phyloP scores from a whole-genome alignment of 2,329 filamentous ascomycete species.

The Gaeumannomyces sp. region DNA sequence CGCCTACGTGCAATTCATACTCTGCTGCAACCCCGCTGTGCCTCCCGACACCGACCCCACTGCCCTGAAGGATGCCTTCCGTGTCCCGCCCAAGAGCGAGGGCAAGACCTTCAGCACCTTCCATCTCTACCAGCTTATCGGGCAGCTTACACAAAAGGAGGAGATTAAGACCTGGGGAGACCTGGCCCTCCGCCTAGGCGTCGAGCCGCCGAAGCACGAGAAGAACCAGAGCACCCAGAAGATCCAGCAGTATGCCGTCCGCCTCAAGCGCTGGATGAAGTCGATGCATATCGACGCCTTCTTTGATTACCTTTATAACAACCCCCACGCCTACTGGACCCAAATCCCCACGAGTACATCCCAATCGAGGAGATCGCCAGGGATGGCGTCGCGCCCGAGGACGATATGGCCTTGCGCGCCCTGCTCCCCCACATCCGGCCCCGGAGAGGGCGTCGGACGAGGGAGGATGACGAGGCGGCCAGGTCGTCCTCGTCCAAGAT shows the following conservation, averaged over 20 bases:
- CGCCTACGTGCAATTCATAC: conserved; percentile 76
- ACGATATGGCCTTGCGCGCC: conserved; percentile 57
- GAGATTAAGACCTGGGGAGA: conserved; percentile 85
- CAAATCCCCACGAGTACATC: conserved; percentile 54
- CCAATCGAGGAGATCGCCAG: conserved; percentile 34
- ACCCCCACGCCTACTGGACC: conserved; percentile 72
- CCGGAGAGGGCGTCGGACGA: conserved; percentile 56
- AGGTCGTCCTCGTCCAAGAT: conserved; percentile 36
- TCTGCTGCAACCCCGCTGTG: conserved; percentile 85
- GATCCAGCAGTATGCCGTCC: conserved; percentile 88
- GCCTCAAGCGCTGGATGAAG: conserved; percentile 95
- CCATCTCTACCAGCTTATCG: conserved; percentile 70
- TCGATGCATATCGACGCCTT: conserved; percentile 94
- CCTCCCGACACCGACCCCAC: conserved; percentile 62
- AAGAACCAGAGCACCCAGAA: conserved; percentile 89
- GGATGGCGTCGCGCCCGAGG: conserved; percentile 31
- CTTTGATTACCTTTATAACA: conserved; percentile 80
- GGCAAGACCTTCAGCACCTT: conserved; percentile 80
- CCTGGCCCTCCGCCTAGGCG: conserved; percentile 77
- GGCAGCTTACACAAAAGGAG: conserved; percentile 71
- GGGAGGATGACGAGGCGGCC: conserved; percentile 45
- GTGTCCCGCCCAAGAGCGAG: conserved; percentile 76
- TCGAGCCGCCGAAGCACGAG: conserved; percentile 72
- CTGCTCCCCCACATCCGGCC: conserved; percentile 70
- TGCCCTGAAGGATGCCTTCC: conserved; percentile 69